phyloP scores from a whole-genome alignment of 257 asterid species.

The Solanum phureja region DNA sequence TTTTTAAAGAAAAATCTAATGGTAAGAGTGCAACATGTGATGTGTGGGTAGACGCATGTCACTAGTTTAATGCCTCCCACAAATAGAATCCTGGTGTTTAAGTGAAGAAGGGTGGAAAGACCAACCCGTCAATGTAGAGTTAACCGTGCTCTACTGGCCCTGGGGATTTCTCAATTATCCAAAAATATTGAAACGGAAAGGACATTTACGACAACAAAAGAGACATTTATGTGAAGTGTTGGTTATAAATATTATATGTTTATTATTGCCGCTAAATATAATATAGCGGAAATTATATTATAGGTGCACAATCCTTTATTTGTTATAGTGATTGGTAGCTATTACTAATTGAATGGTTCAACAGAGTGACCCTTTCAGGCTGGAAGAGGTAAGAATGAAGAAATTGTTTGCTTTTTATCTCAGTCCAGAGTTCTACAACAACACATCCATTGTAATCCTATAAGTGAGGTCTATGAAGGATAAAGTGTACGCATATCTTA shows the following conservation, averaged over 20 bases:
- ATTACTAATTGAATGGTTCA: neutral
- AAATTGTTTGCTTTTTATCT: neutral
- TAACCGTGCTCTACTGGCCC: neutral
- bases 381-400: neutral
- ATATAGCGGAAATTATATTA: too few species aligned
- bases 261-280: too few species aligned
- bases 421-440: neutral
- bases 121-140: neutral
- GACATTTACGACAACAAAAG: too few species aligned
- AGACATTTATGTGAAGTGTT: too few species aligned
- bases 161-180: neutral
- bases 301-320: neutral
- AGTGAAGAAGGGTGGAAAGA: neutral
- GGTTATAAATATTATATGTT: too few species aligned
- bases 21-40: neutral
- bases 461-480: too few species aligned
- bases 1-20: too few species aligned
- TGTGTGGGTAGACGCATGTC: neutral
- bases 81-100: neutral
- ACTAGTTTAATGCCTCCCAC: neutral
- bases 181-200: too few species aligned
- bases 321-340: too few species aligned
- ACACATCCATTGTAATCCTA: too few species aligned
- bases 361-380: neutral
- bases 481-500: too few species aligned